Conservation (phyloP, 169 alveolate genomes). For the Cystoisospora suis region DNA sequence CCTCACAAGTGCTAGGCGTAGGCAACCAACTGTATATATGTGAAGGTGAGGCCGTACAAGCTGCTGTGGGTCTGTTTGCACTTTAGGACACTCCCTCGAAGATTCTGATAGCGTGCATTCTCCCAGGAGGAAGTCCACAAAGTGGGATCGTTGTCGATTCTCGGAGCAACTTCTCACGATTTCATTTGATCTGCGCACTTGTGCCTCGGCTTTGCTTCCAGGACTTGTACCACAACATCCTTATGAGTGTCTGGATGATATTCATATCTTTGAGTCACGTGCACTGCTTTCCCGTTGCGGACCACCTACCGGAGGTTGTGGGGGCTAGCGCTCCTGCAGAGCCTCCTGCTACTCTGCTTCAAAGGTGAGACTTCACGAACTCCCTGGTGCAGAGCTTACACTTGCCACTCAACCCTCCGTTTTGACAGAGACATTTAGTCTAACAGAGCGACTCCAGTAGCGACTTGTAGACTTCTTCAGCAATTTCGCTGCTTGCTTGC, state of each 20-base stretch:
- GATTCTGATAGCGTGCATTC: neutral
- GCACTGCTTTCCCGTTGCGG: conserved; percentile 47
- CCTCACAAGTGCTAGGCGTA: too few relatives aligned
- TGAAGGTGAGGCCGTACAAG: too few relatives aligned
- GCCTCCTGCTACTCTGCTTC: neutral
- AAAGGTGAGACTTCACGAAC: too few relatives aligned
- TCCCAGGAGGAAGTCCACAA: neutral
- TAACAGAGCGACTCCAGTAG: too few relatives aligned
- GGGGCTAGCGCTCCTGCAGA: neutral
- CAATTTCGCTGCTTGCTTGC: too few relatives aligned
- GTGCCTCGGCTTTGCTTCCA: neutral
- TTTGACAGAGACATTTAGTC: too few relatives aligned
- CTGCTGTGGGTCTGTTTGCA: neutral
- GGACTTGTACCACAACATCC: conserved; percentile 52
- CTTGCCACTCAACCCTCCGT: too few relatives aligned
- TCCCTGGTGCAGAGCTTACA: too few relatives aligned
- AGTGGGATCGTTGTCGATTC: neutral
- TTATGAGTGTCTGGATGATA: conserved; percentile 37
- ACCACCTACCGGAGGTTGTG: conserved; percentile 38
- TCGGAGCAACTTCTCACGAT: neutral
- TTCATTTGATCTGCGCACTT: neutral
- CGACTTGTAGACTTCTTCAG: too few relatives aligned
- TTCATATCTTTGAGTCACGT: conserved; percentile 11
- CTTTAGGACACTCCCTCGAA: neutral
- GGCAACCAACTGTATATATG: too few relatives aligned